These are phyloP conservation scores for Zygoascus tannicola DNA, from an alignment of 805 yeast species.

Conservation along the genomic window DNA sequence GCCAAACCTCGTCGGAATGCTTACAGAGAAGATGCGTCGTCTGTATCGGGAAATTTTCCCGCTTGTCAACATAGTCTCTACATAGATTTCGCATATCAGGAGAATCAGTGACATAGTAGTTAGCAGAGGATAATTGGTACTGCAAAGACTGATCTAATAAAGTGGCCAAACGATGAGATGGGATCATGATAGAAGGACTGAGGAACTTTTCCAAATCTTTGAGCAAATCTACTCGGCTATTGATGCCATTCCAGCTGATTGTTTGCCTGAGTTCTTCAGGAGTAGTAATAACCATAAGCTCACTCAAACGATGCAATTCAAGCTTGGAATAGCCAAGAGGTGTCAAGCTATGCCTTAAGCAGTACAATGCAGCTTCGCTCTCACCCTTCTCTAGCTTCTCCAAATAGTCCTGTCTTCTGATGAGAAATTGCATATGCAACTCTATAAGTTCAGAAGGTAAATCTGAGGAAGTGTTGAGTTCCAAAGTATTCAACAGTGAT, in stretches of 20 bases:
- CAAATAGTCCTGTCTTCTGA: slow-evolving; percentile 35
- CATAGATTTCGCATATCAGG: slow-evolving; percentile 23
- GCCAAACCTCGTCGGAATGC: slow-evolving; percentile 79
- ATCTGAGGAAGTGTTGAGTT: slow-evolving; percentile 14
- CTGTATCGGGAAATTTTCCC: slow-evolving; percentile 25
- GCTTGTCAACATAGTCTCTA: slow-evolving; percentile 29
- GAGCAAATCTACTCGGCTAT: slow-evolving; percentile 36
- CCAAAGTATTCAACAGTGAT: slow-evolving; percentile 21
- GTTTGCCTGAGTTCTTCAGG: slow-evolving; percentile 24
- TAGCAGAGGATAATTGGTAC: slow-evolving; percentile 35
- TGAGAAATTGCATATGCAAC: slow-evolving; percentile 25
- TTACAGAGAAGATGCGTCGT: slow-evolving; percentile 38
- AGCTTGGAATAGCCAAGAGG: slow-evolving; percentile 22
- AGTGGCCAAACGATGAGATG: slow-evolving; percentile 42
- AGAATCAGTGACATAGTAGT: slow-evolving; percentile 12
- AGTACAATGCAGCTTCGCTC: slow-evolving; percentile 29
- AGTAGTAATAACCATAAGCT: slow-evolving; percentile 22
- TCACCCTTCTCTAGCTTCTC: slow-evolving; percentile 33
- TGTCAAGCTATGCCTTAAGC: slow-evolving; percentile 32
- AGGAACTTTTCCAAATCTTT: slow-evolving; percentile 37
- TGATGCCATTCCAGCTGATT: slow-evolving; percentile 27
- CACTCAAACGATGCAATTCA: slow-evolving; percentile 23
- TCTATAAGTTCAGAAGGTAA: neutral
- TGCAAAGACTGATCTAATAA: slow-evolving; percentile 43
- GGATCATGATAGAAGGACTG: slow-evolving; percentile 45